Evolutionary conservation across 1,284 basidiomycete genomes (phyloP), one percentile per base, ranked within the genome.

Genomic region (Entoloma clypeatum): DNA sequence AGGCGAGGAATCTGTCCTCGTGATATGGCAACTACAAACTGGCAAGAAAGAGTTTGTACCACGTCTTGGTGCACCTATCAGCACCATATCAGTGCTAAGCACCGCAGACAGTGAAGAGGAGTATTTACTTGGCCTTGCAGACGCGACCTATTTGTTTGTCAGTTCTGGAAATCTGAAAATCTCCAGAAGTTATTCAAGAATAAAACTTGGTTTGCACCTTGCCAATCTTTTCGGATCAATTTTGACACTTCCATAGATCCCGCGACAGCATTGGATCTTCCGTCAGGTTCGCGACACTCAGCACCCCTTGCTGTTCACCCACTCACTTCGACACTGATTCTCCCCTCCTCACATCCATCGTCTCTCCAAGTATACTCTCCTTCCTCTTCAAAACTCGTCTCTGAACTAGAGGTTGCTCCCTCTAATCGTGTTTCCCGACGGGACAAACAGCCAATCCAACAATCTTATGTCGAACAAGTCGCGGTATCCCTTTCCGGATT

Each of bases 1-100:
- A 51, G 96, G 96, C 31, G 92, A 98, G 61, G 96, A 99, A 64
- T 81, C 89, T 24, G 95, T 97, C 1, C 67, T 99, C 6, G 95
- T 99, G 17, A 83, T 96, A 42, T 99, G 96, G 96, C 91, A 94
- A 57, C 60, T 96, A 26, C 83, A 90, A 50, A 81, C 83, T 0
- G 86, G 87, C 10, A 87, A 83, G 63, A 82, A 82, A 58, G 91
- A 94, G 61, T 99, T 90, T 58, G 80, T 99, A 3, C 94, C 96
- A 23, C 81, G 96, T 36, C 76, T 99, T 2, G 93, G 95, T 10
- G 88, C 92, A 1, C 82, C 92, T 3, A 90, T 92, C 42, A 74
- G 81, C 44, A 84, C 81, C 18, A 74, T 94, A 24, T 75, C 79
- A n/a, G 63, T 81, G 13, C 69, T 72, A 7, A 73, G 63, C 31